Evolutionary conservation across 2,329 filamentous ascomycete species (phyloP), one percentile per base, ranked within the genome.

Genomic region (Fusarium camptoceras): DNA sequence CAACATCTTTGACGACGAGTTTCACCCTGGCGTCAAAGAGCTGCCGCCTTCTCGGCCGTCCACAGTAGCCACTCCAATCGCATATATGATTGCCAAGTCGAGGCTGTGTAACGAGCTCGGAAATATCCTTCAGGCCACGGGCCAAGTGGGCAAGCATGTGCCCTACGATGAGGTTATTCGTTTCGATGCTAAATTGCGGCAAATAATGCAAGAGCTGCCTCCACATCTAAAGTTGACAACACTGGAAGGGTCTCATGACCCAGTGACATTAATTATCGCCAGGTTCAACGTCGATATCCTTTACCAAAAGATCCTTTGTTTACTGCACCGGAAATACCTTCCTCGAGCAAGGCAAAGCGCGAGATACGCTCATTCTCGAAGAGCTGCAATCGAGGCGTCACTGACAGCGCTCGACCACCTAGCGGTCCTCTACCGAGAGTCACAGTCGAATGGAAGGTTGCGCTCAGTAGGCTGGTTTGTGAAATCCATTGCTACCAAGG

Each of bases 271-370:
- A 64, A 90, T 98, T 61, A 91, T 97, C 83, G 92, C 94, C 54
- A 90, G 94, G 28, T 94, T 94, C 77, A 92, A 92, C 59, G 83
- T 98, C 31, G 93, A 96, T 66, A 91, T 96, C 51, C 82, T 98
- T 8, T 97, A 94, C 76, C 90, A 97, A 69, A 97, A 97, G 81
- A 92, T 94, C 20, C 87, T 97, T 74, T 97, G 94, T 74, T 88
- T 97, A 24, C 86, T 99, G 41, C 96, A 99, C 79, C 88, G 94
- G 53, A 94, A 94, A 69, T 98, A 96, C 78, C 86, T 97, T 61
- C 85, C 88, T n/a, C 88, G 90, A 63, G 92, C 94, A 8, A 86
- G 92, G 49, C 88, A 92, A 63, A 96, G 95, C 73, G 84, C 92
- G 12, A 88, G 94, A 11, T 98, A 97, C 76, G 88, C 90, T 11